Conservation (phyloP, 1,284 basidiomycete genomes). For the Entoloma clypeatum region DNA sequence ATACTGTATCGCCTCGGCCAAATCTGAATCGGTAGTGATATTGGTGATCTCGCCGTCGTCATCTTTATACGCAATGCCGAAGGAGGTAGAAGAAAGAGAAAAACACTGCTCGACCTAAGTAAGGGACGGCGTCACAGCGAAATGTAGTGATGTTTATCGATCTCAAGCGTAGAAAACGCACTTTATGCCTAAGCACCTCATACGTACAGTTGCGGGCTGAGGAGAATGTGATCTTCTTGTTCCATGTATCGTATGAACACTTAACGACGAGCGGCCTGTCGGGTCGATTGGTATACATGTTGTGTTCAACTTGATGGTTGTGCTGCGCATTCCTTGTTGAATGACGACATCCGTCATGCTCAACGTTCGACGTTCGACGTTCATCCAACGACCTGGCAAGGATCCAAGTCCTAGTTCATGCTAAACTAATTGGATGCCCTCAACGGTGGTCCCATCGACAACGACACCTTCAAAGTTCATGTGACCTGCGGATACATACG, state of each 20-base stretch:
- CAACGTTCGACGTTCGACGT: too few relatives aligned
- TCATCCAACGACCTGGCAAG: too few relatives aligned
- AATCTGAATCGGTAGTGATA: slow-evolving; percentile 68
- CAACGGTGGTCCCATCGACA: too few relatives aligned
- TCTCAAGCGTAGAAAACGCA: slow-evolving; percentile 28
- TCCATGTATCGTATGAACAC: slow-evolving; percentile 71
- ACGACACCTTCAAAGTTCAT: too few relatives aligned
- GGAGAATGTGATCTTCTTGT: slow-evolving; percentile 72
- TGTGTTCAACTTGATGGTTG: slow-evolving; percentile 6
- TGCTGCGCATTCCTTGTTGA: too few relatives aligned
- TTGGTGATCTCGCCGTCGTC: slow-evolving; percentile 52
- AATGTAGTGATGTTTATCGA: too few relatives aligned
- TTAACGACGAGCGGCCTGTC: slow-evolving; percentile 72
- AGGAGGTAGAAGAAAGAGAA: slow-evolving; percentile 64
- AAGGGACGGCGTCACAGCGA: too few relatives aligned
- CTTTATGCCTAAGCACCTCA: slow-evolving; percentile 65
- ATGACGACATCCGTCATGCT: too few relatives aligned
- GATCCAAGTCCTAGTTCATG: too few relatives aligned
- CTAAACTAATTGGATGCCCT: too few relatives aligned
- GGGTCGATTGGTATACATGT: slow-evolving; percentile 38
- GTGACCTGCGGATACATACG: too few relatives aligned
- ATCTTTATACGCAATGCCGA: slow-evolving; percentile 78
- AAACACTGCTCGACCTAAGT: slow-evolving; percentile 79
- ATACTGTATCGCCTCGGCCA: slow-evolving; percentile 83
- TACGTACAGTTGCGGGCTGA: slow-evolving; percentile 76